Evolutionary conservation across 2,329 filamentous ascomycete species (phyloP), one percentile per base, ranked within the genome.

Genomic region (Pseudogymnoascus sp.): DNA sequence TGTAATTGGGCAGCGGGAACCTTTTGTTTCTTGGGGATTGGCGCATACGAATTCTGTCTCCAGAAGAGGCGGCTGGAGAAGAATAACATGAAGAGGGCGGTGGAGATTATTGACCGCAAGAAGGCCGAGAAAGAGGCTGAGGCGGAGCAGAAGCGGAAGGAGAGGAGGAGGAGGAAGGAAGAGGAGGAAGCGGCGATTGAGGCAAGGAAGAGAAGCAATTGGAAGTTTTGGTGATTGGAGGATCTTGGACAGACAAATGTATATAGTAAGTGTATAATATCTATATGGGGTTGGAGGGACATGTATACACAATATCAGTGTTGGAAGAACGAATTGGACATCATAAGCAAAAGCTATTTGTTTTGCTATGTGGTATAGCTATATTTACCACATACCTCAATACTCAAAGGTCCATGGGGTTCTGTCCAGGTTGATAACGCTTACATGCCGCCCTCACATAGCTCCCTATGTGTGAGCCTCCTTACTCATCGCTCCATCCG

Each of bases 1-100:
- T 87, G 88, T 37, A 95, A 95, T 71, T 96, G 90, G 89, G 92
- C 91, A 0, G 91, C 94, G 5, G 90, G 86, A 6, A 81, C 85
- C 37, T 96, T 94, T 73, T 79, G 87, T 23, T 72, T 88, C 19
- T 83, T 83, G 6, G 87, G 89, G n/a, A 78, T 89, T 55, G 81
- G 82, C 31, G 87, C 88, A 60, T 94, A 92, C 76, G 91, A 97
- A 75, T 91, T 89, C 71, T 97, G 93, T 76, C 86, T 92, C 71
- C 87, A 86, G 68, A 82, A 83, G 65, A 82, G 92, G 64, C 80
- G 83, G 58, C 81, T 88, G 65, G 93, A 97, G 75, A 84, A 87
- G 69, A 84, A 87, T 65, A 89, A 91, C 65, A 93, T 99, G 86
- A 89, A 89, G 73, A 81, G 91, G 67, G 90, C 90, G 3, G 88